Base-by-base conservation (phyloP, 2,329 filamentous ascomycete genomes). In the Apiospora koreana region DNA sequence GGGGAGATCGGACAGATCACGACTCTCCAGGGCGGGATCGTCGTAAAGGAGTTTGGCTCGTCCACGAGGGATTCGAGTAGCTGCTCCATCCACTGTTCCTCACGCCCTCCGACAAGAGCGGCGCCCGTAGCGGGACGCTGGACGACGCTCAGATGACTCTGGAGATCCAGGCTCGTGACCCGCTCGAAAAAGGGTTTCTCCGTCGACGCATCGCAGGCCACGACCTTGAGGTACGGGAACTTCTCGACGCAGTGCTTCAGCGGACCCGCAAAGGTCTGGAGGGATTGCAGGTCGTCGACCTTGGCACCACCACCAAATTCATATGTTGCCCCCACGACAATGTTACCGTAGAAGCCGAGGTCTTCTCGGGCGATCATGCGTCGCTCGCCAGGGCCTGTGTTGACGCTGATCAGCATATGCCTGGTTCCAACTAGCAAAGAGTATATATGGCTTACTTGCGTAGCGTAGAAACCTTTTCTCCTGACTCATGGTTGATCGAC, bases 11-110 rank as follows among this genome's bases (percentile, higher is more conserved):
- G 79, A 5, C 80, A 69, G 7, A 84, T 76, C 42, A 81, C 74
- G n/a, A 85, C 77, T 48, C 78, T 79, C 85, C 85, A 86, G 28
- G 82, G 81, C 7, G 84, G 84, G 0, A 76, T 73, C 3, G 64
- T 69, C 28, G 28, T 72, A 23, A 72, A 68, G 68, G 80, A 79
- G 7, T 62, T 62, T 9, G 78, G 77, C 9, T 77, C 74, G 68
- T 83, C 80, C 62, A 83, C 79, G 16, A 79, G 74, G 18, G 75
- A 69, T 6, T 73, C 72, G 8, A 81, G 71, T 1, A 78, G 54
- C 2, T 69, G 48, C 48, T 81, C 73, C 7, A 81, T 75, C 9
- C 54, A 16, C 38, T 21, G 21, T n/a, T 28, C 28, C 16, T 28
- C 66, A 46, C n/a, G n/a, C n/a, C 28, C n/a, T 9, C 28, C 58